phyloP scores from a whole-genome alignment of 2,329 filamentous ascomycete genomes.

The Fusarium transvaalense region DNA sequence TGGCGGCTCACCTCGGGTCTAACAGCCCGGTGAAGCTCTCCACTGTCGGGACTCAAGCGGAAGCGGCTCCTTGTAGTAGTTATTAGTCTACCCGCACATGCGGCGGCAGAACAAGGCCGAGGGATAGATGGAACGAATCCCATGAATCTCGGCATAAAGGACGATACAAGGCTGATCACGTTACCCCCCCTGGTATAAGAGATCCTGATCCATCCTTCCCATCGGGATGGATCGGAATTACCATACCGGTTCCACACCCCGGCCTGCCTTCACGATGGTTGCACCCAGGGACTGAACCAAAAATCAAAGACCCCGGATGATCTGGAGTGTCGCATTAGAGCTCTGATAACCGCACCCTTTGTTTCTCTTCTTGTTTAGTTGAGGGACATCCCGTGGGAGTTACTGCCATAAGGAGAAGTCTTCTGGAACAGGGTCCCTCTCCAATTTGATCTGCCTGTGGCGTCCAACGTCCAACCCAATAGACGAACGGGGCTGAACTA shows the following conservation, averaged over 20 bases:
- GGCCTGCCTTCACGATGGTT: constrained; percentile 14
- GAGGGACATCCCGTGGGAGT: not conserved
- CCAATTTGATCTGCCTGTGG: constrained; percentile 1
- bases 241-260: constrained; percentile 29
- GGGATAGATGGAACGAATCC: not conserved
- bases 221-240: constrained; percentile 37
- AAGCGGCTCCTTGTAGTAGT: constrained; percentile 2
- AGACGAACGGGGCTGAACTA: not conserved
- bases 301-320: not conserved
- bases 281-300: constrained; percentile 7
- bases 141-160: constrained; percentile 28
- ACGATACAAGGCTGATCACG: constrained; percentile 30
- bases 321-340: not conserved
- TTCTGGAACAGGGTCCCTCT: not conserved
- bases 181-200: constrained; percentile 8
- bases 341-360: constrained; percentile 17
- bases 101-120: not conserved
- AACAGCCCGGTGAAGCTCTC: constrained; percentile 2
- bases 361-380: not conserved
- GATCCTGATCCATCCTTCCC: constrained; percentile 12
- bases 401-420: not conserved
- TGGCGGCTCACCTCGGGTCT: constrained; percentile 36
- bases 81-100: not conserved
- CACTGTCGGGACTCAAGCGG: not conserved
- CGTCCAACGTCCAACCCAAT: not conserved